Percentiles rank a stretch among this genome's conserved stretches.
Conservation (phyloP, 1,284 basidiomycete genomes). For the Ganoderma leucocontextum region DNA sequence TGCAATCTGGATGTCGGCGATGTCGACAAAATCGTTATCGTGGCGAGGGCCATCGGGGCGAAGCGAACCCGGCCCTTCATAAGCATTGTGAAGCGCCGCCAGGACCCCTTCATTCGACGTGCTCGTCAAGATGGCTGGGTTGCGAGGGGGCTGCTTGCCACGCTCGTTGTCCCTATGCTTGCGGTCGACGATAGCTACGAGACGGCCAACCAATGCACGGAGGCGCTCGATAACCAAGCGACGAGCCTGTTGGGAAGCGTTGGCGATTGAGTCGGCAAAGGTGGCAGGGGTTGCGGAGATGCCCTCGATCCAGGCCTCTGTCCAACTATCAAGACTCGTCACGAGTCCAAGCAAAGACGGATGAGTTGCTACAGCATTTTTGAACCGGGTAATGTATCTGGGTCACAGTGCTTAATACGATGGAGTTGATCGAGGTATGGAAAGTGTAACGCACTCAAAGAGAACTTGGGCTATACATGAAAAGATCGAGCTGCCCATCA, state of each 20-base stretch:
- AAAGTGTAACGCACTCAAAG: conserved; percentile 54
- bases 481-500: conserved; percentile 46
- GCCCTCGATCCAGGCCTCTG: conserved; percentile 54
- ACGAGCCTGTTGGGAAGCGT: conserved; percentile 38
- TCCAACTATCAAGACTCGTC: conserved; percentile 52
- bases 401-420: not conserved
- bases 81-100: conserved; percentile 36
- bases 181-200: conserved; percentile 55
- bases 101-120: conserved; percentile 30
- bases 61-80: conserved; percentile 40
- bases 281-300: conserved; percentile 46
- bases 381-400: conserved; percentile 69
- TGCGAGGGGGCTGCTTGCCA: conserved; percentile 39
- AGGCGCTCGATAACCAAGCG: conserved; percentile 50
- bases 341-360: conserved; percentile 54
- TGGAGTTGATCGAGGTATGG: not conserved
- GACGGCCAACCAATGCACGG: conserved; percentile 49
- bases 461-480: conserved; percentile 56
- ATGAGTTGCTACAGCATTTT: conserved; percentile 57
- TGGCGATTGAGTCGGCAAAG: conserved; percentile 46
- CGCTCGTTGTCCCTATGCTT: conserved; percentile 41
- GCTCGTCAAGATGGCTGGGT: conserved; percentile 30
- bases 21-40: conserved; percentile 49
- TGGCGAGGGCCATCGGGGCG: conserved; percentile 56
- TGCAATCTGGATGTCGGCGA: conserved; percentile 46